phyloP scores from a whole-genome alignment of 2,329 filamentous ascomycete species.

The Cercospora beticola region DNA sequence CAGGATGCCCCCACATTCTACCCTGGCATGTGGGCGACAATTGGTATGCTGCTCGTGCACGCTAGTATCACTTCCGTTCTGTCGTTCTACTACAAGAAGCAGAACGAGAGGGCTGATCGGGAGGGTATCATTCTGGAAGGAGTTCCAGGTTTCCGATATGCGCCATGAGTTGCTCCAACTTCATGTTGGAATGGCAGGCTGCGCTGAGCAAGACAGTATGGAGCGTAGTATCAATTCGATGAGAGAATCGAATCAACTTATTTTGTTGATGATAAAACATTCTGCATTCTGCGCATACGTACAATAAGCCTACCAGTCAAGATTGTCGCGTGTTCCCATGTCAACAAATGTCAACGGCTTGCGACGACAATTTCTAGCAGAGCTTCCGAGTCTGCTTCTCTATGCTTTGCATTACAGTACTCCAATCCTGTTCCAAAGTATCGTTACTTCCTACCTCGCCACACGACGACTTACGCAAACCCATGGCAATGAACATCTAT shows the following conservation, averaged over 20 bases:
- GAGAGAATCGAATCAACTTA: neutral
- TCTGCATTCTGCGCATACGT: too few species aligned
- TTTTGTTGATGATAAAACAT: neutral
- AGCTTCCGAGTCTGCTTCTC: too few species aligned
- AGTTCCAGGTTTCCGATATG: slow-evolving; percentile 23
- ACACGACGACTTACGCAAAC: neutral
- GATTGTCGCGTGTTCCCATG: too few species aligned
- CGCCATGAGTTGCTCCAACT: slow-evolving; percentile 2
- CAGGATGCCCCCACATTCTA: slow-evolving; percentile 25
- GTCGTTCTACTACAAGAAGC: slow-evolving; percentile 21
- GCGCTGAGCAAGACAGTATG: neutral
- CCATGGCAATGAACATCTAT: neutral
- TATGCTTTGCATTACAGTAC: too few species aligned
- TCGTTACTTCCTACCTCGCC: too few species aligned
- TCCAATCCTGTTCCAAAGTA: too few species aligned
- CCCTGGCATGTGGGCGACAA: slow-evolving; percentile 26
- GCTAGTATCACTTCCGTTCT: slow-evolving; percentile 17
- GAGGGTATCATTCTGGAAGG: slow-evolving; percentile 21
- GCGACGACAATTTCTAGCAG: too few species aligned
- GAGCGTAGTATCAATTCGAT: neutral
- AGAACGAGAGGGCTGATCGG: slow-evolving; percentile 23
- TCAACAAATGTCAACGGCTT: too few species aligned
- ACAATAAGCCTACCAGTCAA: too few species aligned
- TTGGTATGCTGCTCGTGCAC: slow-evolving; percentile 23
- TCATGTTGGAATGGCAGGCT: neutral